Evolutionary conservation across 495 filamentous ascomycete genomes (phyloP), one percentile per base, ranked within the genome.

Genomic region (Talaromyces wortmannii): DNA sequence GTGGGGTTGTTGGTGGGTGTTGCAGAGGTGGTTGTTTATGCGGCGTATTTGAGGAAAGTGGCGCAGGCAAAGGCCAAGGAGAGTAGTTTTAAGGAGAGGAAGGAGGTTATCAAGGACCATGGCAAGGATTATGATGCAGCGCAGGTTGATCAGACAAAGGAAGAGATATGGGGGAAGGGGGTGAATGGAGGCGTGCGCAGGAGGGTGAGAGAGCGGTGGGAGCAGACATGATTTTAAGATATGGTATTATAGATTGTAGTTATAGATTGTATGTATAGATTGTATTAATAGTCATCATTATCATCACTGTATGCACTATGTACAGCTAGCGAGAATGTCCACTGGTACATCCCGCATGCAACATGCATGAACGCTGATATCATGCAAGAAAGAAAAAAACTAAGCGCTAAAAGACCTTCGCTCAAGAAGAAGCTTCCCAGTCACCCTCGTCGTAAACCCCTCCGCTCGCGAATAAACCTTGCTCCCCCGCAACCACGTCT

Each of bases 1-100:
- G 68, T 63, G 23, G 73, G 71, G 23, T 15, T 77, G 40, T 57
- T 89, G 16, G 89, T 97, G 18, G 91, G 86, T 4, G 74, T 95
- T 46, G 92, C 91, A 5, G 94, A 98, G 68, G 86, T 94, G 8
- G 84, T 85, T 18, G 83, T 97, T 40, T 97, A 97, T 68, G 83
- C 80, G 10, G 89, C 90, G 6, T 98, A 96, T 71, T 68, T 95
- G 44, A 78, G 85, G 71, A 84, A 91, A 63, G 71, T 96, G 30
- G 80, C 83, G 30, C 76, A 88, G 63, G 89, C 90, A 0, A 86
- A 87, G 60, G 76, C 70, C 44, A 79, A 75, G 54, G 86, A 89
- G 59, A 82, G 75, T 67, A 78, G 71, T 43, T 65, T 82, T 50
- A 81, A 76, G 54, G 91, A 95, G 71, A 69, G 79, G 53, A 95